Evolutionary conservation across 768 basidiomycete species (phyloP), one percentile per base, ranked within the genome.

Genomic region (Lactarius hatsudake): DNA sequence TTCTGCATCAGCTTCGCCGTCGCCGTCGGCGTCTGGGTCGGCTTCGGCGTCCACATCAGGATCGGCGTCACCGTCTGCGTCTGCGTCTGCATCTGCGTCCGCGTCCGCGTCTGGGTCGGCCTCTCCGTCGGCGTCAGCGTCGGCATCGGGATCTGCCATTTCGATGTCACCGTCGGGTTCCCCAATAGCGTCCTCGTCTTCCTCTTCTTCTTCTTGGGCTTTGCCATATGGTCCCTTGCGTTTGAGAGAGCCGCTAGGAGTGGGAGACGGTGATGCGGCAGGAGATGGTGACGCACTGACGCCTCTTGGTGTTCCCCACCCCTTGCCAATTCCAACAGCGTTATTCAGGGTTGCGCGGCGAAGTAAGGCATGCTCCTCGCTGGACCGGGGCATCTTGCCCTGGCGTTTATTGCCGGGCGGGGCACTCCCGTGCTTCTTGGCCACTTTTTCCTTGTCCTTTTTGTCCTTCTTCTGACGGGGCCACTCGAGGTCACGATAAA

Each of bases 401-500:
- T 64, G 66, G 30, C 69, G 70, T 57, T 72, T 71, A 32, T 64
- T 71, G 20, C 42, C n/a, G 5, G 69, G 63, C 1, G 67, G 62
- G 18, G 38, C 40, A 23, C 48, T 60, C 34, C 65, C 64, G 76
- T 88, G 89, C 68, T 90, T 89, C 79, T 87, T 87, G 38, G 80
- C 73, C 17, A 77, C 76, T 63, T 82, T 81, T 76, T 85, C 84
- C 65, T 75, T 72, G 20, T 73, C 79, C 7, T 83, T 81, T 2
- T 82, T 79, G 20, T 82, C 78, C 74, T 94, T 94, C 0, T 94
- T 94, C 0, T 96, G 95, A 66, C 93, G 91, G 3, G 97, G 96
- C 94, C 93, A 96, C 77, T 98, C 95, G 70, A 99, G 84, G 74
- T 97, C 95, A 70, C 89, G 84, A 66, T 80, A 83, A 55, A 96